Conservation (phyloP, 805 yeast genomes). For the Pichia californica region DNA sequence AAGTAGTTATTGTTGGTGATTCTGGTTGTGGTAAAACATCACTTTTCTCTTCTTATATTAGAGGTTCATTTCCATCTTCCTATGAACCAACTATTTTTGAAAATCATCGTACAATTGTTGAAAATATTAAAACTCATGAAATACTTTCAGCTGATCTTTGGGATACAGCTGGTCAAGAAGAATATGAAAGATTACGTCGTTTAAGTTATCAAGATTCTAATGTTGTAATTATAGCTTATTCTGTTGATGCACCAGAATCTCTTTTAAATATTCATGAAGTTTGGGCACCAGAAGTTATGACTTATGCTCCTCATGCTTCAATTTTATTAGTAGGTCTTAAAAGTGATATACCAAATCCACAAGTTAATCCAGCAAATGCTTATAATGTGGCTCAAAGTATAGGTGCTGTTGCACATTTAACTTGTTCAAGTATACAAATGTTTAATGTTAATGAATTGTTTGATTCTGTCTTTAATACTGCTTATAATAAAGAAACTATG, state of each 20-base stretch:
- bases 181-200: constrained; percentile 83
- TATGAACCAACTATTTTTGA: constrained; percentile 97
- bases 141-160: constrained; percentile 77
- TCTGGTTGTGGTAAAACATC: constrained; percentile 99
- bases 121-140: constrained; percentile 90
- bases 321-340: constrained; percentile 79
- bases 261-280: constrained; percentile 67
- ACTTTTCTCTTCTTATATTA: constrained; percentile 87
- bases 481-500: constrained; percentile 17
- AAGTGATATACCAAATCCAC: constrained; percentile 47
- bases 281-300: constrained; percentile 85
- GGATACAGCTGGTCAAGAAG: constrained; percentile 96
- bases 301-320: constrained; percentile 78
- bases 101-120: constrained; percentile 84
- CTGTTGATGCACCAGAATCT: constrained; percentile 56
- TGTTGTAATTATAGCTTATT: constrained; percentile 66
- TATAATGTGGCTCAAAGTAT: constrained; percentile 33
- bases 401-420: constrained; percentile 66
- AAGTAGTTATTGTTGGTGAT: constrained; percentile 89
- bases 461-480: constrained; percentile 38
- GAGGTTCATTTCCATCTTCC: constrained; percentile 93
- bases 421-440: constrained; percentile 72
- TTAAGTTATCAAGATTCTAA: constrained; percentile 82
- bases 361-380: constrained; percentile 23
- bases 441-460: constrained; percentile 64